These are phyloP conservation scores for Coniochaeta hoffmannii DNA, from an alignment of 2,329 filamentous ascomycete species.

Conservation along the genomic window DNA sequence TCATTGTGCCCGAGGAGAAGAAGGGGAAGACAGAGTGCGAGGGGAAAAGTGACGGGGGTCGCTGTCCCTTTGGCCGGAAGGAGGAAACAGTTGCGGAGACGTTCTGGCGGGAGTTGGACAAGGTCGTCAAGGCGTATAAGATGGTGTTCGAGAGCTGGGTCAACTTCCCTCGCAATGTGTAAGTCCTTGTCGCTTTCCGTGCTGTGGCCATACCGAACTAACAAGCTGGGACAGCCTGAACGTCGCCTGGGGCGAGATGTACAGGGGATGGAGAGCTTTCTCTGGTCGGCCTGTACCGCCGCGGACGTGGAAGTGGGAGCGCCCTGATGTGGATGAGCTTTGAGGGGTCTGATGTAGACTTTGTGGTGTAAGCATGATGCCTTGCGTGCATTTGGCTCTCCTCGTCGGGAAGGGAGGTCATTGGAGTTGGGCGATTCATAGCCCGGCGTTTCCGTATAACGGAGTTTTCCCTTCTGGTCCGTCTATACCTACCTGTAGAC, in stretches of 20 bases:
- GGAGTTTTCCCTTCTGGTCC: background rate
- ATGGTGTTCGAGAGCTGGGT: slow-evolving; percentile 67
- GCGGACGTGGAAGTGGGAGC: slow-evolving; percentile 37
- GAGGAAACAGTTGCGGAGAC: slow-evolving; percentile 36
- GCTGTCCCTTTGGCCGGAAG: slow-evolving; percentile 14
- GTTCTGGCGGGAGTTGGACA: slow-evolving; percentile 55
- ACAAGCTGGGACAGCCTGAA: slow-evolving; percentile 16
- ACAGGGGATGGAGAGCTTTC: slow-evolving; percentile 41
- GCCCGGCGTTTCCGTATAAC: background rate
- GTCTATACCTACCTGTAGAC: background rate
- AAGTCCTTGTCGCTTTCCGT: slow-evolving; percentile 33
- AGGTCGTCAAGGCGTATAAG: slow-evolving; percentile 55
- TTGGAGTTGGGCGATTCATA: background rate
- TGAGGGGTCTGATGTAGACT: slow-evolving; percentile 14
- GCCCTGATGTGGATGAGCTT: slow-evolving; percentile 41
- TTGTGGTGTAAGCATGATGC: background rate
- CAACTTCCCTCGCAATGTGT: slow-evolving; percentile 60
- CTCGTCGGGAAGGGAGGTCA: background rate
- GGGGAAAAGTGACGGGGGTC: background rate
- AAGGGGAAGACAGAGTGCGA: slow-evolving; percentile 34
- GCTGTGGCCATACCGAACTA: background rate
- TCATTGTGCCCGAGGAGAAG: slow-evolving; percentile 26
- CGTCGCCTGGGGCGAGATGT: slow-evolving; percentile 38
- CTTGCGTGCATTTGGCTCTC: background rate
- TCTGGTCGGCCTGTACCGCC: slow-evolving; percentile 44